Conservation (phyloP, 805 yeast genomes). For the Maudiozyma saulgeensis region DNA sequence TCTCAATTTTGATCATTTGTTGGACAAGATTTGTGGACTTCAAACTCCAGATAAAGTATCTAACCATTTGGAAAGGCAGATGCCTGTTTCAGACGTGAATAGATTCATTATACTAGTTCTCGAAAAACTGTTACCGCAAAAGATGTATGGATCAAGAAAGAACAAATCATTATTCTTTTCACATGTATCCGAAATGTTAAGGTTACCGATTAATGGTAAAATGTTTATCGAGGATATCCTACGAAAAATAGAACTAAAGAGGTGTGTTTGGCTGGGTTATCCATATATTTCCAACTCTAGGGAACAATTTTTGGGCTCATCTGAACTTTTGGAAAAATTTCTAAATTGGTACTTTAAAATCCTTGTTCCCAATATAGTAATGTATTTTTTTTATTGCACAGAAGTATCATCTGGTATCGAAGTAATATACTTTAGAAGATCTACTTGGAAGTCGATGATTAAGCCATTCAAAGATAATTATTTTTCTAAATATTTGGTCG, state of each 20-base stretch:
- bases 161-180: conserved; percentile 38
- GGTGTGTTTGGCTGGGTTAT: conserved; percentile 49
- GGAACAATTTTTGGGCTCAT: conserved; percentile 25
- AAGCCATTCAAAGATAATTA: conserved; percentile 37
- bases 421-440: conserved; percentile 46
- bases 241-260: conserved; percentile 27
- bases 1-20: conserved; percentile 31
- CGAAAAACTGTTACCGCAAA: conserved; percentile 41
- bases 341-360: conserved; percentile 48
- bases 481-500: conserved; percentile 29
- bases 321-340: conserved; percentile 38
- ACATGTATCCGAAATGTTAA: conserved; percentile 32
- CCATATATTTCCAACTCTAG: background rate
- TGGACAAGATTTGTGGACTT: conserved; percentile 28
- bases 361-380: conserved; percentile 40
- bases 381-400: conserved; percentile 58
- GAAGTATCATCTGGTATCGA: conserved; percentile 37
- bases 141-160: conserved; percentile 40
- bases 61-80: conserved; percentile 27
- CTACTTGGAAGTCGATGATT: conserved; percentile 43
- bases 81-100: conserved; percentile 30
- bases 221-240: conserved; percentile 29
- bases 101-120: conserved; percentile 36
- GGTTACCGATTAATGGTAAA: conserved; percentile 30
- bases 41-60: conserved; percentile 2